These are phyloP conservation scores for Panicum virgatum DNA, from an alignment of 202 grass and related monocot species.

Conservation along the genomic window DNA sequence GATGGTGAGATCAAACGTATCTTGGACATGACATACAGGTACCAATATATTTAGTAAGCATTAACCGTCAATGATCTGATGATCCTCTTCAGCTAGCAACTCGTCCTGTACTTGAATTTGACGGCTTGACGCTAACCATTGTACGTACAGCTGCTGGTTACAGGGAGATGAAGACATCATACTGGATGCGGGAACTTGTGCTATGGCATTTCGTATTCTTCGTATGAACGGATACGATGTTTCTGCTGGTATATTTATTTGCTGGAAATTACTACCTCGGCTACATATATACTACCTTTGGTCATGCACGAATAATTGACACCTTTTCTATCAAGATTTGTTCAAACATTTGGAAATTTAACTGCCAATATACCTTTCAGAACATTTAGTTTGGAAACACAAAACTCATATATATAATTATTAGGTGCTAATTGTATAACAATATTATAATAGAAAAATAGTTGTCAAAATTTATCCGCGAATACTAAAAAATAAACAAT, in stretches of 20 bases:
- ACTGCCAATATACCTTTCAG: neutral
- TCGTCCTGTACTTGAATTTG: neutral
- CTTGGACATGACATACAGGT: slow-evolving; percentile 61
- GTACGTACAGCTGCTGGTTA: slow-evolving; percentile 64
- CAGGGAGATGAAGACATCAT: slow-evolving; percentile 50
- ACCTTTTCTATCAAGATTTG: neutral
- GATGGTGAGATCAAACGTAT: slow-evolving; percentile 52
- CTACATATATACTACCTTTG: neutral
- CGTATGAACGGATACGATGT: slow-evolving; percentile 71
- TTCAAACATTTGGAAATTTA: too few species aligned
- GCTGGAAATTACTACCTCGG: neutral
- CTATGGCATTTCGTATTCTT: slow-evolving; percentile 68
- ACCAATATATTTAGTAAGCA: neutral
- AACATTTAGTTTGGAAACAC: neutral
- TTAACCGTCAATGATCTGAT: neutral
- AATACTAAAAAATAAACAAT: neutral
- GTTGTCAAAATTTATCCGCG: too few species aligned
- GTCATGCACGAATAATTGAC: neutral
- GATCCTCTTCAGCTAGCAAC: neutral
- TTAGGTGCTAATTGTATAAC: too few species aligned
- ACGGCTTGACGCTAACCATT: neutral
- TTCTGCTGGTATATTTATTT: slow-evolving; percentile 43
- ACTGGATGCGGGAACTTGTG: slow-evolving; percentile 48
- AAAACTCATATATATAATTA: neutral
- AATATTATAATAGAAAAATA: too few species aligned